Evolutionary conservation across 2,329 filamentous ascomycete species (phyloP).

Genomic region (Bipolaris oryzae): DNA sequence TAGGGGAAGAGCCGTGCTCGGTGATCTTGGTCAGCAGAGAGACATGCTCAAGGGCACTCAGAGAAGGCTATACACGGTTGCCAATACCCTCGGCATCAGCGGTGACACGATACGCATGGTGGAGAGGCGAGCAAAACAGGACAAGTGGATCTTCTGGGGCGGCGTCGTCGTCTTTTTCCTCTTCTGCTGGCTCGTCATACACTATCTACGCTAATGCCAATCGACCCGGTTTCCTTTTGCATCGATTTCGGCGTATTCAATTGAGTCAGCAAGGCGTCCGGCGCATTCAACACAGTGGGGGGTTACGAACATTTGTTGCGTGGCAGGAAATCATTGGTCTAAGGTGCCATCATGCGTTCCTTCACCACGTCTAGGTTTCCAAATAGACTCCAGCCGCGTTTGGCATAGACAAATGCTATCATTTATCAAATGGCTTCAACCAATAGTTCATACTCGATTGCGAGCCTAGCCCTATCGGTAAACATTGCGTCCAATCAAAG

Average conservation of each 20-base stretch:
- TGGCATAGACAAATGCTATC: neutral
- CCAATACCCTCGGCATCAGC: slow-evolving; percentile 89
- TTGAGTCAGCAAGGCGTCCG: neutral
- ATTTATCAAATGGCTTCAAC: neutral
- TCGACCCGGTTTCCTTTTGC: neutral
- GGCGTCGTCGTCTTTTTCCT: slow-evolving; percentile 85
- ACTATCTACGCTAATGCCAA: slow-evolving; percentile 68
- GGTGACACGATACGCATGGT: slow-evolving; percentile 98
- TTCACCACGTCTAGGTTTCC: neutral
- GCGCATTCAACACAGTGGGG: neutral
- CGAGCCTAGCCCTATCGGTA: too few species aligned
- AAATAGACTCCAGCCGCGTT: neutral
- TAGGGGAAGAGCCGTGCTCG: slow-evolving; percentile 84
- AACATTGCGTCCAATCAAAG: neutral
- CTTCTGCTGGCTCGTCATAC: slow-evolving; percentile 91
- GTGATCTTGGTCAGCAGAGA: slow-evolving; percentile 84
- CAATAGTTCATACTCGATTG: too few species aligned
- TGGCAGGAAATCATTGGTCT: neutral
- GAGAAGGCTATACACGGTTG: slow-evolving; percentile 85
- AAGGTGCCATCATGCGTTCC: neutral
- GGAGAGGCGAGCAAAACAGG: slow-evolving; percentile 86
- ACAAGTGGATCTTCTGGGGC: slow-evolving; percentile 97
- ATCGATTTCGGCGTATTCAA: neutral
- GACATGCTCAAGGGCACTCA: slow-evolving; percentile 97
- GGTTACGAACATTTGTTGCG: neutral